Base-by-base conservation (phyloP, 148 eudicot species). In the Drosera capensis region DNA sequence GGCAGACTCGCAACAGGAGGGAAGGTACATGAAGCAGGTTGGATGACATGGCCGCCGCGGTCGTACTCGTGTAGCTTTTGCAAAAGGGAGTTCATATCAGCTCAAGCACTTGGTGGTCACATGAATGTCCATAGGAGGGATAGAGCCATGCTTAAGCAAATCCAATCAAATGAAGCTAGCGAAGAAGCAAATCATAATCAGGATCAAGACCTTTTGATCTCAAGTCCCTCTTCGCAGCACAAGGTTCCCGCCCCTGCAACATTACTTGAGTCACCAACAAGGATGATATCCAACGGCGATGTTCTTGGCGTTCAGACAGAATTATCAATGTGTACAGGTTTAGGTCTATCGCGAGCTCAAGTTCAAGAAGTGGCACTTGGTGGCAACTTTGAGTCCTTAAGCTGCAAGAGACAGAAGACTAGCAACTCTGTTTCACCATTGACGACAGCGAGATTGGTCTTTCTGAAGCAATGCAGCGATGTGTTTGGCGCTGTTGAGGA, bases 81-180 rank as follows among this genome's bases (percentile, higher is more conserved):
- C 44, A 67, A 57, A 42, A 72, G 76, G 41, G 73, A 70, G 41
- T 80, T 80, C 31, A 67, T 58, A 52, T 75, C 82, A 22, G 82
- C 88, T 25, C 88, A 80, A 70, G 88, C 88, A 38, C 73, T 80
- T n/a, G 88, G 88, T 14, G 81, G 86, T 14, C 86, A 78, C 58
- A 78, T 78, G 86, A 79, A 79, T 67, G 71, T 79, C 50, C 87
- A 80, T 41, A 70, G 87, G 44, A 69, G 82, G 34, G 82, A 79
- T 52, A 75, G 76, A 43, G 87, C 87, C 26, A 51, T 58, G 49
- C 82, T 79, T 30, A 75, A 72, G 67, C 79, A 66, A 56, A 26
- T 55, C 14, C 40, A 20, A 56, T 15, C 38, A 13, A 20, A 14
- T 34, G 18, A 42, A 15, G 34, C 17, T 31, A 35, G n/a, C n/a